A percentile compares a stretch with the other conserved stretches of the same genome.
phyloP scores from a whole-genome alignment of 2,329 filamentous ascomycete species.

The Tolypocladium album region DNA sequence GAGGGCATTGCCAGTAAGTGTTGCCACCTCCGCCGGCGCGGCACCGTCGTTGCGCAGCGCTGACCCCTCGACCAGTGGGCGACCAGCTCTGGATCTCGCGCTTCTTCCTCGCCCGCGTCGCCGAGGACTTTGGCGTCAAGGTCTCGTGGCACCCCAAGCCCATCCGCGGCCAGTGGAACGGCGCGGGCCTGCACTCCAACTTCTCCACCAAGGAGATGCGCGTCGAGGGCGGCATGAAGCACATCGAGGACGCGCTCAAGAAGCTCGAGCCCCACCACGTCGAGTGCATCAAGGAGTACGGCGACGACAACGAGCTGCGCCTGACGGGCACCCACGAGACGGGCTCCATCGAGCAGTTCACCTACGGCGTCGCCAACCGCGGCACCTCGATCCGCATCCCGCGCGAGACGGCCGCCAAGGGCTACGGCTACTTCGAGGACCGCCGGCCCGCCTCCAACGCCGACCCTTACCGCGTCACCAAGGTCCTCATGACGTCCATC shows the following conservation, averaged over 20 bases:
- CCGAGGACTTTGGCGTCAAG: slow-evolving; percentile 93
- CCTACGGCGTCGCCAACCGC: slow-evolving; percentile 90
- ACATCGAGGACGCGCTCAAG: slow-evolving; percentile 79
- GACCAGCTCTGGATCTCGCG: slow-evolving; percentile 88
- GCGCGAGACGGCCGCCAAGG: slow-evolving; percentile 71
- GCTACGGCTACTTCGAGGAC: slow-evolving; percentile 91
- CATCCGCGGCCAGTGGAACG: slow-evolving; percentile 88
- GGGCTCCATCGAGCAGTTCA: slow-evolving; percentile 85
- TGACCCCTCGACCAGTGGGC: slow-evolving; percentile 50
- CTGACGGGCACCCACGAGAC: slow-evolving; percentile 94
- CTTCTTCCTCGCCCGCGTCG: slow-evolving; percentile 78
- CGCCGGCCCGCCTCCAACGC: slow-evolving; percentile 75
- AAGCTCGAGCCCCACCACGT: slow-evolving; percentile 68
- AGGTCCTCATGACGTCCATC: slow-evolving; percentile 66
- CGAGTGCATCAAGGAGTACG: slow-evolving; percentile 88
- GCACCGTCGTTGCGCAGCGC: neutral
- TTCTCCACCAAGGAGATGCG: slow-evolving; percentile 88
- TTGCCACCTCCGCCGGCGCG: neutral
- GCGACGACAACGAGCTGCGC: slow-evolving; percentile 89
- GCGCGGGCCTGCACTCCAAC: slow-evolving; percentile 82
- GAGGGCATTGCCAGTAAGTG: slow-evolving; percentile 68
- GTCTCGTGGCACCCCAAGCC: slow-evolving; percentile 95
- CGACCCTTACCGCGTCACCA: slow-evolving; percentile 74
- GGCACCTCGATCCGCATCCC: slow-evolving; percentile 90
- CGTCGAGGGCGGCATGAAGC: slow-evolving; percentile 85